phyloP scores from a whole-genome alignment of 202 grass and related monocot species.

The Cymbopogon flexuosus region DNA sequence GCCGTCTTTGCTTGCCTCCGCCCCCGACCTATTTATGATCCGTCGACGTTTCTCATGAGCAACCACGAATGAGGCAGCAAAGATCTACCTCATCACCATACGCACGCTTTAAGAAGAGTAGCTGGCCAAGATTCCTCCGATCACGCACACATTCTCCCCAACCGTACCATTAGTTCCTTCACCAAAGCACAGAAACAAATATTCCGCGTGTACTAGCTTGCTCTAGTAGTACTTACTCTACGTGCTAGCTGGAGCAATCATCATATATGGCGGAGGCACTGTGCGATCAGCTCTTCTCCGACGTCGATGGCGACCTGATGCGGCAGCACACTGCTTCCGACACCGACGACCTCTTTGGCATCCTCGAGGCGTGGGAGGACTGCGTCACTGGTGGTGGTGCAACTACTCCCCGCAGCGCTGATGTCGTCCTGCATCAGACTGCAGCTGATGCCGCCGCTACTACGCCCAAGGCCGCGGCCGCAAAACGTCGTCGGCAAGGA shows the following conservation, averaged over 20 bases:
- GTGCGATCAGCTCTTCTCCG: constrained; percentile 41
- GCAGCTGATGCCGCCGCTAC: neutral
- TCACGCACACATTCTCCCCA: neutral
- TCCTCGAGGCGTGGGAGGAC: constrained; percentile 55
- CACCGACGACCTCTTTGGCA: constrained; percentile 45
- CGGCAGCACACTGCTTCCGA: constrained; percentile 28
- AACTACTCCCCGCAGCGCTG: neutral
- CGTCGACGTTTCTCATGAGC: constrained; percentile 27
- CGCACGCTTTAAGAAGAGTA: constrained; percentile 12
- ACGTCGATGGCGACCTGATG: constrained; percentile 24
- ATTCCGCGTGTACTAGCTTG: neutral
- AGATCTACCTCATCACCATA: constrained; percentile 17
- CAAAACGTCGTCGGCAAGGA: neutral
- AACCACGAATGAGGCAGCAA: constrained; percentile 29
- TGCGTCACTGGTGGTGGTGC: constrained; percentile 6
- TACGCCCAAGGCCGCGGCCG: neutral
- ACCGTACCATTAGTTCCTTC: neutral
- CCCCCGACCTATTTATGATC: constrained; percentile 30
- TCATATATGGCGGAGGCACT: constrained; percentile 38
- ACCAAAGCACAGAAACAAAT: neutral
- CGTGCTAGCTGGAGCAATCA: neutral
- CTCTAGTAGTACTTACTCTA: neutral
- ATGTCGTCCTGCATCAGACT: neutral
- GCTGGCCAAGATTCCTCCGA: neutral
- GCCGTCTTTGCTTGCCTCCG: neutral